Evolutionary conservation across 2,329 filamentous ascomycete genomes (phyloP).

Genomic region (Falciphora oryzae): DNA sequence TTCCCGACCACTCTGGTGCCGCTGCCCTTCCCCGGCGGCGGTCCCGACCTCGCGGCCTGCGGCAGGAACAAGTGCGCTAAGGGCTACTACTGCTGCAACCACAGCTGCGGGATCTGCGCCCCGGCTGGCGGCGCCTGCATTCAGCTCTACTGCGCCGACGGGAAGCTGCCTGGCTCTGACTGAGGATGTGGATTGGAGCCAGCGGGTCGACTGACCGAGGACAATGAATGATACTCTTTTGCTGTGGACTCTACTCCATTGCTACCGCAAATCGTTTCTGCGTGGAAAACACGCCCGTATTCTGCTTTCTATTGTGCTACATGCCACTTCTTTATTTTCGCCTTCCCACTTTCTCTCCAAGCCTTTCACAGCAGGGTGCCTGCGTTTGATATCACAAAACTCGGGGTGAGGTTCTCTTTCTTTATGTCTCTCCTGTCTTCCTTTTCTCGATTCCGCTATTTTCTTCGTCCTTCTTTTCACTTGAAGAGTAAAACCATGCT

Average conservation of each 20-base stretch:
- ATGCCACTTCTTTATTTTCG: not conserved
- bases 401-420: not conserved
- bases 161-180: not conserved
- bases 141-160: conserved; percentile 14
- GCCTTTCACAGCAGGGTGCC: not conserved
- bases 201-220: not conserved
- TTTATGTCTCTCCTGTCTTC: too few relatives aligned
- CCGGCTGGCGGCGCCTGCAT: conserved; percentile 16
- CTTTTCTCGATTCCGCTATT: not conserved
- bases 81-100: conserved; percentile 18
- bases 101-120: conserved; percentile 20
- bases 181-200: not conserved
- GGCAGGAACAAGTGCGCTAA: conserved; percentile 15
- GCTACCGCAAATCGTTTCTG: not conserved
- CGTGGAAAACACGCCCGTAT: too few relatives aligned
- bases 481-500: not conserved
- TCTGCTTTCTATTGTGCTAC: not conserved
- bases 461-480: not conserved
- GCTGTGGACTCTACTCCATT: not conserved
- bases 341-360: not conserved
- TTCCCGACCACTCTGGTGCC: not conserved
- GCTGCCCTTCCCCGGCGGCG: not conserved
- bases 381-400: not conserved
- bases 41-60: conserved; percentile 11
- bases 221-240: not conserved